These are phyloP conservation scores for Blastomyces parvus DNA, from an alignment of 2,329 filamentous ascomycete genomes.

Conservation along the genomic window DNA sequence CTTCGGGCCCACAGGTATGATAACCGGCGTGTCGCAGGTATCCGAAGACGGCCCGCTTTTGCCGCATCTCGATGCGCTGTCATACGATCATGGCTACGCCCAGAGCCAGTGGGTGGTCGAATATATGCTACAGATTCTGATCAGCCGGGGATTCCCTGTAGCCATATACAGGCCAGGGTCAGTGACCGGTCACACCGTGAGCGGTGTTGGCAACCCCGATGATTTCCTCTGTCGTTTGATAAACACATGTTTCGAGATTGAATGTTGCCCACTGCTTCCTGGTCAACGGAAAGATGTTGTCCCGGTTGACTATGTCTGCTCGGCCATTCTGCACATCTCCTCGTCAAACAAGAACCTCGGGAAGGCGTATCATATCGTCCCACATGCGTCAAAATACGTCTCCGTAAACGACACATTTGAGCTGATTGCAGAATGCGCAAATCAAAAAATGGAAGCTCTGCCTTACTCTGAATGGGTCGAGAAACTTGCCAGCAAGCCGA, in stretches of 20 bases:
- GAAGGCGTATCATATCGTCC: constrained; percentile 19
- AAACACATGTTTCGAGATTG: constrained; percentile 70
- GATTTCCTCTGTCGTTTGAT: constrained; percentile 75
- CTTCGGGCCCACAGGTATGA: constrained; percentile 20
- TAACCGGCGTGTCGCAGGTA: constrained; percentile 16
- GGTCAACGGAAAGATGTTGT: constrained; percentile 23
- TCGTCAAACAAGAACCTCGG: constrained; percentile 11
- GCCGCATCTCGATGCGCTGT: constrained; percentile 18
- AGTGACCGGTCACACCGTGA: constrained; percentile 58
- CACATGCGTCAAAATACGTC: constrained; percentile 14
- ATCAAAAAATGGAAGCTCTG: constrained; percentile 6
- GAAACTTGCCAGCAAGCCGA: constrained; percentile 7
- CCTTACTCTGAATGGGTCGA: constrained; percentile 17
- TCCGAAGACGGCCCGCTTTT: constrained; percentile 18
- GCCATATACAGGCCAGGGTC: constrained; percentile 71
- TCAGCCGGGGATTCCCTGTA: constrained; percentile 59
- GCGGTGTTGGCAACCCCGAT: constrained; percentile 58
- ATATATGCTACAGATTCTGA: constrained; percentile 60
- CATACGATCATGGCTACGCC: constrained; percentile 67
- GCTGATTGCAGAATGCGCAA: constrained; percentile 7
- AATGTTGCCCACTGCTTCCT: constrained; percentile 22
- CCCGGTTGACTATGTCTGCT: constrained; percentile 21
- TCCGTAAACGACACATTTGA: constrained; percentile 16
- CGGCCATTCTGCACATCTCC: constrained; percentile 19
- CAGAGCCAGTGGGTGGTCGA: constrained; percentile 73